Percentiles rank a stretch among this genome's conserved stretches.
phyloP scores from a whole-genome alignment of 192 early-diverging fungal species.

The Gigaspora rosea region DNA sequence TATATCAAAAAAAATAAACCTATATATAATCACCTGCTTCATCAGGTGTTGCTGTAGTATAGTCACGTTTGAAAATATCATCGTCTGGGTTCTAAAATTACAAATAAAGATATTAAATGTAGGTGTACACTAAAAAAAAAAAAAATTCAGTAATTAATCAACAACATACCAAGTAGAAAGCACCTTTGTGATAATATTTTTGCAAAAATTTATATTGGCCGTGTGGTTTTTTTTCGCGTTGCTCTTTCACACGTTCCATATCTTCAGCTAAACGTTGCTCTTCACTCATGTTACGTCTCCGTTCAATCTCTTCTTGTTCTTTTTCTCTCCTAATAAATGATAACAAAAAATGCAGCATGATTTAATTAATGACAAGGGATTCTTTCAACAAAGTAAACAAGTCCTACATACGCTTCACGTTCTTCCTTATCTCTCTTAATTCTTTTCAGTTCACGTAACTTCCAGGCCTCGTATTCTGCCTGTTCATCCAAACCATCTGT shows the following conservation, averaged over 20 bases:
- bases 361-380: background rate
- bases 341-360: background rate
- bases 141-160: background rate
- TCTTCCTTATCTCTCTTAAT: slow-evolving; percentile 88
- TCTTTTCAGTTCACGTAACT: slow-evolving; percentile 82
- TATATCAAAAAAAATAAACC: too few relatives aligned
- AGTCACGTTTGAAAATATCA: slow-evolving; percentile 64
- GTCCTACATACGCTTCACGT: slow-evolving; percentile 51
- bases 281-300: slow-evolving; percentile 80
- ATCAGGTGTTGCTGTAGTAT: slow-evolving; percentile 71
- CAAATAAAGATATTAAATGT: slow-evolving; percentile 13
- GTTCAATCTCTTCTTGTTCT: slow-evolving; percentile 79
- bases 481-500: slow-evolving; percentile 87
- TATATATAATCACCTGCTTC: slow-evolving; percentile 39
- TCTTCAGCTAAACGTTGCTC: slow-evolving; percentile 76
- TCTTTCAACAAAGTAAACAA: slow-evolving; percentile 26
- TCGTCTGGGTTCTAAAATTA: slow-evolving; percentile 52
- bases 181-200: slow-evolving; percentile 88
- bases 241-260: slow-evolving; percentile 58
- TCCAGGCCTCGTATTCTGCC: slow-evolving; percentile 91
- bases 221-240: slow-evolving; percentile 62
- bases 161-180: slow-evolving; percentile 71
- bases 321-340: slow-evolving; percentile 53
- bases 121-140: background rate
- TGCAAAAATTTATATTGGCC: slow-evolving; percentile 64